Evolutionary conservation across 2,329 filamentous ascomycete species (phyloP), one percentile per base, ranked within the genome.

Genomic region (Clarireedia homoeocarpa): DNA sequence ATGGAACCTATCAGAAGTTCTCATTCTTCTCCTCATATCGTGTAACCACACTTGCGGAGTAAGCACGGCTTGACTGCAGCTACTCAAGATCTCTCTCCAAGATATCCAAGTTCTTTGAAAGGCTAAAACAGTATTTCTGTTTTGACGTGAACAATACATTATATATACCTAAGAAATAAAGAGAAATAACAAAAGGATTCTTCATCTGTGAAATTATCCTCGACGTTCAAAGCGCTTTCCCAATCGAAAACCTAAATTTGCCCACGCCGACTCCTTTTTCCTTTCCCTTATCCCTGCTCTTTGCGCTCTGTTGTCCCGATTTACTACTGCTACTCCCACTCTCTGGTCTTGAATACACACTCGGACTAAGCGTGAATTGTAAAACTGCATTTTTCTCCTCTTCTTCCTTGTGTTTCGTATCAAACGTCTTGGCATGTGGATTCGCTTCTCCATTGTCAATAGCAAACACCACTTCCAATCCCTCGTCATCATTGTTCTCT

Each of bases 151-250:
- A 30, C 3, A 30, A 30, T 30, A 30, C 4, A 30, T 9, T 30
- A 30, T 9, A 10, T 30, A 30, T 30, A 30, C 10, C 7, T 30
- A 30, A 10, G 10, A 30, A 30, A 30, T 30, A 30, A 30, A 30
- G 10, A 30, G 7, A 30, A 30, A 30, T 30, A 30, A 10, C 10
- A 30, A 30, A 10, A 30, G 27, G 7, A 30, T 30, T 30, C 7
- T 30, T 30, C 27, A 30, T 30, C 7, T 30, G 27, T 30, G 27
- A 30, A 30, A 10, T 30, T 30, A 30, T 30, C 27, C 27, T 10
- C 3, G 27, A 12, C 27, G 10, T 49, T 54, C 52, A 54, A 54
- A n/a, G 40, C 26, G 52, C 52, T 36, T 42, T 42, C 36, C 52
- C 52, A 9, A 49, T 42, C 5, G 45, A 49, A 24, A 49, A 34